Evolutionary conservation across 306 rosid genomes (phyloP).

Genomic region (Vigna nakashimae): DNA sequence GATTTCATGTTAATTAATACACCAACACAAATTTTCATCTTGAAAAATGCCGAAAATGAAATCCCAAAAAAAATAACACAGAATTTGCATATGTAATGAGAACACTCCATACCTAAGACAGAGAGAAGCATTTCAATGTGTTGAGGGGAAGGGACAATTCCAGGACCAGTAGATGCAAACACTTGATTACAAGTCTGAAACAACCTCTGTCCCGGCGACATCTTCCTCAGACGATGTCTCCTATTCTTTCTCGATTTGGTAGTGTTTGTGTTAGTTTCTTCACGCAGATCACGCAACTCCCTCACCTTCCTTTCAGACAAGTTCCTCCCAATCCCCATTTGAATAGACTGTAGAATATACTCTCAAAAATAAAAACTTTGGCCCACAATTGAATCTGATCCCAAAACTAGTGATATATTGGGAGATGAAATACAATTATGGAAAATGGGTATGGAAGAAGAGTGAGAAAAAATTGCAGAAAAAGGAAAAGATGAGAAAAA

Average conservation of each 20-base stretch:
- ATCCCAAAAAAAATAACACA: not conserved
- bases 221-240: constrained; percentile 62
- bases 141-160: constrained; percentile 61
- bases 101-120: constrained; percentile 63
- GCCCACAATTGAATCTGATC: not conserved
- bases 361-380: not conserved
- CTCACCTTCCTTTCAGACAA: constrained; percentile 57
- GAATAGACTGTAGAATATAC: not conserved
- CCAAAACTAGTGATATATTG: not conserved
- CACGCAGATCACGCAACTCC: constrained; percentile 55
- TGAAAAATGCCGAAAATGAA: not conserved
- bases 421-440: not conserved
- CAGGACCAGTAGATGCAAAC: constrained; percentile 59
- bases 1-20: not conserved
- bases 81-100: not conserved
- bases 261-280: constrained; percentile 51
- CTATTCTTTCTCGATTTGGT: constrained; percentile 64
- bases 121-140: constrained; percentile 69
- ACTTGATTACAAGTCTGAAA: constrained; percentile 72
- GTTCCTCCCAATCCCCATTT: constrained; percentile 79
- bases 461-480: constrained; percentile 9
- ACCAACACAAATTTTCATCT: not conserved
- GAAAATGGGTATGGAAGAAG: constrained; percentile 29
- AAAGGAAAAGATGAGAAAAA: constrained; percentile 20
- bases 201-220: constrained; percentile 66